Conservation (phyloP, 495 filamentous ascomycete genomes). For the Hypoxylon perforatum region DNA sequence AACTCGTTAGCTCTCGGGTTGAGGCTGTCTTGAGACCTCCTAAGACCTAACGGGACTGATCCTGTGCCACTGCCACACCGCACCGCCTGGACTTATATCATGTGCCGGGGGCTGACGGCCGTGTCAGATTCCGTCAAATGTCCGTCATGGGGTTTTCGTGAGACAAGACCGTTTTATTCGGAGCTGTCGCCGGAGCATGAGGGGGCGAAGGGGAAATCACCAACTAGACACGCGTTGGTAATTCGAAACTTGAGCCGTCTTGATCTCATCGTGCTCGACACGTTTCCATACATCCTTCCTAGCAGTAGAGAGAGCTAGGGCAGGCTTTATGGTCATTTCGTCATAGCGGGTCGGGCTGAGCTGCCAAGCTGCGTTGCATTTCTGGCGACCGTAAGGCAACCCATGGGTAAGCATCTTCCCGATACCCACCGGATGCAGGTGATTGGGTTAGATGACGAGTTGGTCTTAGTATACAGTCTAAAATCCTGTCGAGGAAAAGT, state of each 20-base stretch:
- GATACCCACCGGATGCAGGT: slow-evolving; percentile 8
- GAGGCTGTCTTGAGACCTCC: slow-evolving; percentile 29
- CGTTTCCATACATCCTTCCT: slow-evolving; percentile 6
- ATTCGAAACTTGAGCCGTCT: not conserved
- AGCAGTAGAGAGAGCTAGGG: not conserved
- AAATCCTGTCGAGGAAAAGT: too few relatives aligned
- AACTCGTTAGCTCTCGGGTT: slow-evolving; percentile 8
- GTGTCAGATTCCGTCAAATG: slow-evolving; percentile 23
- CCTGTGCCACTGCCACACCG: slow-evolving; percentile 35
- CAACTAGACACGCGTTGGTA: slow-evolving; percentile 1
- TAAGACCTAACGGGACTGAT: slow-evolving; percentile 1
- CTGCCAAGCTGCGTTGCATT: slow-evolving; percentile 32
- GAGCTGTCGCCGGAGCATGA: slow-evolving; percentile 2
- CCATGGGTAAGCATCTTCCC: slow-evolving; percentile 8
- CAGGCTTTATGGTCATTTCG: slow-evolving; percentile 24
- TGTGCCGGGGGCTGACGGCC: slow-evolving; percentile 24
- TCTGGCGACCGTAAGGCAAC: slow-evolving; percentile 6
- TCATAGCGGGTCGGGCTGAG: slow-evolving; percentile 29
- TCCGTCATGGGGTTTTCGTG: slow-evolving; percentile 16
- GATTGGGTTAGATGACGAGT: slow-evolving; percentile 4
- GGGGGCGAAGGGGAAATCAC: slow-evolving; percentile 8
- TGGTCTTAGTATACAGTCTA: not conserved
- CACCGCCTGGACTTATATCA: slow-evolving; percentile 24
- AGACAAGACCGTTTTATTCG: slow-evolving; percentile 20
- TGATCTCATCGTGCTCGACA: too few relatives aligned